A percentile compares a stretch with the other conserved stretches of the same genome.
phyloP scores from a whole-genome alignment of 371 early-diverging fungal genomes.

The Mortierella polycephala region DNA sequence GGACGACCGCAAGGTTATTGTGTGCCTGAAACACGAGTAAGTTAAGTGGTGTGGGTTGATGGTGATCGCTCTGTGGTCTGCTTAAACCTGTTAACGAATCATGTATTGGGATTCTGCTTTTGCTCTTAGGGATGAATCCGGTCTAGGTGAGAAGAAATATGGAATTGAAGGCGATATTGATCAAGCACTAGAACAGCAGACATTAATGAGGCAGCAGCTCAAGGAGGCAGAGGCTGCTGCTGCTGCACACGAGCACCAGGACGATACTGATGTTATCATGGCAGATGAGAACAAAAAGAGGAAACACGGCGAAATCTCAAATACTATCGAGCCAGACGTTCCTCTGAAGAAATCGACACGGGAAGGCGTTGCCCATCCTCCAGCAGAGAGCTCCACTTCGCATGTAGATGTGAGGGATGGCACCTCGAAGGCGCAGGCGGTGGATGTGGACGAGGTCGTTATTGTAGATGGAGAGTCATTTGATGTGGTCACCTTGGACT shows the following conservation, averaged over 20 bases:
- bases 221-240: slow-evolving; percentile 20
- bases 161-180: slow-evolving; percentile 36
- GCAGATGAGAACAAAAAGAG: slow-evolving; percentile 28
- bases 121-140: slow-evolving; percentile 1
- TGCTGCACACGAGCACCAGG: slow-evolving; percentile 13
- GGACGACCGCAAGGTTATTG: slow-evolving; percentile 50
- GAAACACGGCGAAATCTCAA: slow-evolving; percentile 18
- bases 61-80: background rate
- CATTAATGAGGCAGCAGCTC: slow-evolving; percentile 10
- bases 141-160: slow-evolving; percentile 16
- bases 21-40: slow-evolving; percentile 44
- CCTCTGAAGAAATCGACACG: slow-evolving; percentile 32
- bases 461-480: slow-evolving; percentile 32
- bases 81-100: background rate
- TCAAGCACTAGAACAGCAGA: slow-evolving; percentile 31
- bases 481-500: slow-evolving; percentile 41
- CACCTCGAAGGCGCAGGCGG: slow-evolving; percentile 27
- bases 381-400: background rate
- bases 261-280: slow-evolving; percentile 24
- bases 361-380: slow-evolving; percentile 23
- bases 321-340: background rate
- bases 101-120: background rate
- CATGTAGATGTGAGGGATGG: slow-evolving; percentile 29
- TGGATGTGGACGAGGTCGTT: slow-evolving; percentile 41
- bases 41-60: background rate